These are phyloP conservation scores for Tricholoma flavovirens DNA, from an alignment of 768 basidiomycete species.

Conservation along the genomic window DNA sequence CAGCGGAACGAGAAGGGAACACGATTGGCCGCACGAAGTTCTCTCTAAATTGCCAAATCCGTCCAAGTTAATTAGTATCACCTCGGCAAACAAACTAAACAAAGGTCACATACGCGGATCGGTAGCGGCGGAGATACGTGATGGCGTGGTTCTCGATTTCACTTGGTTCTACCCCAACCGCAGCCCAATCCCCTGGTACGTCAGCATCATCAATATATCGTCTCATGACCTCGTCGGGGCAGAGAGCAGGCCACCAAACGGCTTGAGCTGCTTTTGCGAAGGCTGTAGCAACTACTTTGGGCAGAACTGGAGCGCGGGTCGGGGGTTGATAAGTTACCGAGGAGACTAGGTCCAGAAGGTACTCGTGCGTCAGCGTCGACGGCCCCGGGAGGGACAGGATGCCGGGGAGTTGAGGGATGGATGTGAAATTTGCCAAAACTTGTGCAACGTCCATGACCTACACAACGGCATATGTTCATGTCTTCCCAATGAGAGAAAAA, in stretches of 20 bases:
- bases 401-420: constrained; percentile 52
- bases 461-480: constrained; percentile 13
- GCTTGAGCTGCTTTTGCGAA: constrained; percentile 59
- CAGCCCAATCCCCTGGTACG: constrained; percentile 75
- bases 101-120: constrained; percentile 66
- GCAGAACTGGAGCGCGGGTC: constrained; percentile 68
- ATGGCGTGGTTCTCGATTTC: constrained; percentile 85
- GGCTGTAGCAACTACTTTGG: constrained; percentile 61
- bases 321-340: constrained; percentile 75
- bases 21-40: constrained; percentile 66
- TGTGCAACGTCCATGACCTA: constrained; percentile 94
- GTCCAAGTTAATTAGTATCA: constrained; percentile 11
- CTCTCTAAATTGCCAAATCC: constrained; percentile 35
- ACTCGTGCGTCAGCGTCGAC: constrained; percentile 75
- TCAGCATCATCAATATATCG: constrained; percentile 81
- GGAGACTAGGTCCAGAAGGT: constrained; percentile 71
- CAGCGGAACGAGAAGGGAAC: constrained; percentile 47
- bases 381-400: constrained; percentile 87
- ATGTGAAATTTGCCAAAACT: constrained; percentile 74
- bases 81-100: constrained; percentile 1
- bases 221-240: constrained; percentile 86
- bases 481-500: constrained; percentile 17
- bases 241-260: constrained; percentile 89
- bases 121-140: constrained; percentile 83
- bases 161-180: constrained; percentile 73